phyloP scores from a whole-genome alignment of 2,329 filamentous ascomycete species.

The Clarireedia homoeocarpa region DNA sequence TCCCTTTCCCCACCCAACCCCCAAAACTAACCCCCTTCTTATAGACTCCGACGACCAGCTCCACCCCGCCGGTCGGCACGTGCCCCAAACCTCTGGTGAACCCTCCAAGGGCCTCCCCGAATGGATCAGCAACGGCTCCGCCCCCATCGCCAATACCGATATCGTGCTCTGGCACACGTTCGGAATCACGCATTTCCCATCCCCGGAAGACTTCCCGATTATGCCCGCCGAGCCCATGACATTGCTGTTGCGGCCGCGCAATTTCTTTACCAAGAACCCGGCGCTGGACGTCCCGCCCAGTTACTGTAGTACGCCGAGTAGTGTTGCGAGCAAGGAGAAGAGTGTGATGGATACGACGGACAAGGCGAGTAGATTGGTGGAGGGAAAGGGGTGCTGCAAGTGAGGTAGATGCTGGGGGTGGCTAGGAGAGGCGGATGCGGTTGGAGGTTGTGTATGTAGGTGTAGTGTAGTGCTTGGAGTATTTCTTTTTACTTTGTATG shows the following conservation, averaged over 20 bases:
- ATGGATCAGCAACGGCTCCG: constrained; percentile 52
- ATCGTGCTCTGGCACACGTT: constrained; percentile 93
- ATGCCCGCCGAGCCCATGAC: constrained; percentile 85
- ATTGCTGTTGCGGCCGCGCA: constrained; percentile 48
- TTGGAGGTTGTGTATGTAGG: not conserved
- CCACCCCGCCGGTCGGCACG: constrained; percentile 51
- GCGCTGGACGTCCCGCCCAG: constrained; percentile 52
- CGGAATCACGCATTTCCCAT: constrained; percentile 80
- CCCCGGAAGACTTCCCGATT: constrained; percentile 84
- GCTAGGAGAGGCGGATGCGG: not conserved
- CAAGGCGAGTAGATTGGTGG: constrained; percentile 5
- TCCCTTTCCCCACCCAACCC: too few species aligned
- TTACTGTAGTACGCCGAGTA: constrained; percentile 66
- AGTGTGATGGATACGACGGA: constrained; percentile 6
- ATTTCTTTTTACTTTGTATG: not conserved
- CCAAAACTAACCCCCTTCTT: constrained; percentile 37
- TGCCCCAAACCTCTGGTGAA: constrained; percentile 47
- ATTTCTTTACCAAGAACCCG: constrained; percentile 52
- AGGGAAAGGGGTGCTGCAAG: not conserved
- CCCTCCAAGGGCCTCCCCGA: constrained; percentile 36
- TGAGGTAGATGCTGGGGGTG: not conserved
- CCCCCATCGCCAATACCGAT: constrained; percentile 71
- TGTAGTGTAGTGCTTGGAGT: too few species aligned
- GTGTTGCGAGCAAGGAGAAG: constrained; percentile 37
- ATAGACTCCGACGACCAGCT: constrained; percentile 48